Percentiles rank a stretch among this genome's conserved stretches.
Conservation (phyloP, 1,139 yeast genomes). For the Scheffersomyces segobiensis region DNA sequence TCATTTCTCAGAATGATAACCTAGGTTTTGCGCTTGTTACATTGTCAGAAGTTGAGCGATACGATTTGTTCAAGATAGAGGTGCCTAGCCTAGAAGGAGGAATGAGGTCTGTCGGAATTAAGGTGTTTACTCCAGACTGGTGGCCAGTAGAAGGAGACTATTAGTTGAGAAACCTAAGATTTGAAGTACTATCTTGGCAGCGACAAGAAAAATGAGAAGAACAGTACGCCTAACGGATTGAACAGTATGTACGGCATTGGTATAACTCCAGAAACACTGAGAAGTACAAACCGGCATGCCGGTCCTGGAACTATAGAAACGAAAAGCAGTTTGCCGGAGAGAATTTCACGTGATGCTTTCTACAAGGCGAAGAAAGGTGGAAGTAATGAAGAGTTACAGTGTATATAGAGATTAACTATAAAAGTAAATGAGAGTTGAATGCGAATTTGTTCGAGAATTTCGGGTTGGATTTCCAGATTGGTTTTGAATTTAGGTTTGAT, state of each 20-base stretch:
- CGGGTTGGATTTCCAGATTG: background rate
- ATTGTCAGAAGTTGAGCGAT: slow-evolving; percentile 40
- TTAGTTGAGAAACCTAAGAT: background rate
- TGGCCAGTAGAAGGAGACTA: slow-evolving; percentile 49
- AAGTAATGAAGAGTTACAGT: too few relatives aligned
- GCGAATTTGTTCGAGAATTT: background rate
- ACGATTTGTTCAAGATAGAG: slow-evolving; percentile 28
- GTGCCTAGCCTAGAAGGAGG: slow-evolving; percentile 25
- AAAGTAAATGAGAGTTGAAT: background rate
- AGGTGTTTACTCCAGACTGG: slow-evolving; percentile 62
- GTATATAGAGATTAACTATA: too few relatives aligned
- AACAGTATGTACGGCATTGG: background rate
- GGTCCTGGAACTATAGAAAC: background rate
- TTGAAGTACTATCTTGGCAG: background rate
- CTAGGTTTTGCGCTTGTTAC: slow-evolving; percentile 66
- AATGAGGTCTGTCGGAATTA: slow-evolving; percentile 32
- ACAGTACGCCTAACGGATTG: background rate
- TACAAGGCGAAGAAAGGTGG: background rate
- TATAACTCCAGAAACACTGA: background rate
- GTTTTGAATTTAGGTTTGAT: background rate
- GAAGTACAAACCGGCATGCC: background rate
- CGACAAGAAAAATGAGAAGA: background rate
- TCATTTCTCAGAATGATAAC: slow-evolving; percentile 57
- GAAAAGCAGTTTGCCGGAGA: background rate
- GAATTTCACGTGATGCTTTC: background rate